Evolutionary conservation across 2,329 filamentous ascomycete species (phyloP).

Genomic region (Diplodia sapinea): DNA sequence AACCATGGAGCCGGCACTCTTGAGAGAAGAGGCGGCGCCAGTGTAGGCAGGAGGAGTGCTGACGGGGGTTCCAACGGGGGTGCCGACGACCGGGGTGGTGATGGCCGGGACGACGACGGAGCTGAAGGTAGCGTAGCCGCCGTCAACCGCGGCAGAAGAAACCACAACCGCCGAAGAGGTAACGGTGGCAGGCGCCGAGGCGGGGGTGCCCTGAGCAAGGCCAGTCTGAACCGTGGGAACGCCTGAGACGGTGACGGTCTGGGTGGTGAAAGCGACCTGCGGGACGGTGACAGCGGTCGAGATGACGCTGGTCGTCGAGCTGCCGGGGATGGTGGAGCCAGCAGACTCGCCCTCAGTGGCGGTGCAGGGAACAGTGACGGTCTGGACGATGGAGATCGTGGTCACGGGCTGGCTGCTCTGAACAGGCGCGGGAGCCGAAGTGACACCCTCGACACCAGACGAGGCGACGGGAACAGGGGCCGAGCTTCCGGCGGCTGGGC

Average conservation of each 20-base stretch:
- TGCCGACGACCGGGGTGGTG: constrained; percentile 36
- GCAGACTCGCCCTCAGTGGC: constrained; percentile 42
- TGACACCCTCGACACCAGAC: constrained; percentile 9
- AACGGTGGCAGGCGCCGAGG: constrained; percentile 39
- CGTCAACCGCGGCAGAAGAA: constrained; percentile 4
- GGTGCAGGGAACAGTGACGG: constrained; percentile 45
- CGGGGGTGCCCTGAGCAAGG: constrained; percentile 44
- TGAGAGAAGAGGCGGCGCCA: constrained; percentile 40
- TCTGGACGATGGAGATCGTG: constrained; percentile 50
- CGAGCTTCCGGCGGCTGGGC: constrained; percentile 11
- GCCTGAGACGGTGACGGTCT: constrained; percentile 41
- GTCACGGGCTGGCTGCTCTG: constrained; percentile 40
- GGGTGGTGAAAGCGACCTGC: constrained; percentile 52
- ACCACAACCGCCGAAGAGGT: constrained; percentile 17
- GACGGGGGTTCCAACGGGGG: constrained; percentile 37
- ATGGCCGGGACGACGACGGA: constrained; percentile 36
- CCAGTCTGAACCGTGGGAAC: constrained; percentile 43
- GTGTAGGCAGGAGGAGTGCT: constrained; percentile 41
- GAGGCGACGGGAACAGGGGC: not conserved
- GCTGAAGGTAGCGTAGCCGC: constrained; percentile 36
- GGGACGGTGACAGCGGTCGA: constrained; percentile 54
- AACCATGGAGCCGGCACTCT: constrained; percentile 30
- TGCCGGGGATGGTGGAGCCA: constrained; percentile 40
- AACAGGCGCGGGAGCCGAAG: constrained; percentile 15
- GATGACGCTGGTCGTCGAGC: constrained; percentile 41